Percentiles rank a stretch among this genome's conserved stretches.
Conservation (phyloP, 306 rosid genomes). For the Crotalaria pallida region DNA sequence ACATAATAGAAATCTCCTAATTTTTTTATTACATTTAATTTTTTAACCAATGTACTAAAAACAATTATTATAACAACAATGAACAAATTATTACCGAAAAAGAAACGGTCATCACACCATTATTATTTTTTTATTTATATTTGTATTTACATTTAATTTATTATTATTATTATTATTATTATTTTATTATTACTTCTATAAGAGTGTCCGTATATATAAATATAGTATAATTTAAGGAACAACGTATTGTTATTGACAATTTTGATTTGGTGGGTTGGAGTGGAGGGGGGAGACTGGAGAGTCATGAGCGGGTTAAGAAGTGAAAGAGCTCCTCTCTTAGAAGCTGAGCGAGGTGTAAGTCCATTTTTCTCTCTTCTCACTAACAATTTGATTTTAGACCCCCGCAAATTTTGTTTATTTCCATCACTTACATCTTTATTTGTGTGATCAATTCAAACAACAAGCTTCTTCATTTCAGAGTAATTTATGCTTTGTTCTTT, state of each 20-base stretch:
- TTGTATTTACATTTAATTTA: too few species aligned
- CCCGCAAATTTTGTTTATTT: not conserved
- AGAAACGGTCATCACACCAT: too few species aligned
- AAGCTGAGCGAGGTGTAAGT: conserved; percentile 29
- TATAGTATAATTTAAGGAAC: not conserved
- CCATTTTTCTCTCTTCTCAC: not conserved
- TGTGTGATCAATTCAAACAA: not conserved
- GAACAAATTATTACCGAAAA: too few species aligned
- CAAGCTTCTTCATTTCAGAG: not conserved
- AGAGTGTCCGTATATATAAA: too few species aligned
- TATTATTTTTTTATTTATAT: too few species aligned
- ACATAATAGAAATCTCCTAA: too few species aligned
- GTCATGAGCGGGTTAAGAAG: conserved; percentile 28
- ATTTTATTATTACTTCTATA: too few species aligned
- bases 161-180: too few species aligned
- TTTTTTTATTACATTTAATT: too few species aligned
- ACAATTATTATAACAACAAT: too few species aligned
- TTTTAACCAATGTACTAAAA: too few species aligned
- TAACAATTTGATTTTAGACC: too few species aligned
- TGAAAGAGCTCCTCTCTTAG: conserved; percentile 41
- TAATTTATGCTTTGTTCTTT: not conserved
- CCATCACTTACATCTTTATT: not conserved
- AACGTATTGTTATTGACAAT: not conserved
- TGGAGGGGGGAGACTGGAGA: not conserved
- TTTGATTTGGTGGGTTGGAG: not conserved